Conservation (phyloP, 129 eudicot species). For the Escallonia herrerae region DNA sequence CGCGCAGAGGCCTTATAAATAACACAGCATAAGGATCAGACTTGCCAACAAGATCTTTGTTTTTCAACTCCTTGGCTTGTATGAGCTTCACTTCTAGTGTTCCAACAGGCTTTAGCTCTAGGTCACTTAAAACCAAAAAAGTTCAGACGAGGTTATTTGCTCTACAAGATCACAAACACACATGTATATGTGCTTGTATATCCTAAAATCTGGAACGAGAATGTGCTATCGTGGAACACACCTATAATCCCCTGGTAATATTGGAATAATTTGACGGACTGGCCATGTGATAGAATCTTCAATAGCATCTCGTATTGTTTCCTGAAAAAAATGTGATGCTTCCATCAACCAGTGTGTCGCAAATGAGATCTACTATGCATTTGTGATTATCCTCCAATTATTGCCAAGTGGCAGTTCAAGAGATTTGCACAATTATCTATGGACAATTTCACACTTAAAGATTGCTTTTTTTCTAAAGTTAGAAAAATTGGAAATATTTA, state of each 20-base stretch:
- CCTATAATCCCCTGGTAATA: slow-evolving; percentile 96
- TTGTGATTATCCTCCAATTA: too few relatives aligned
- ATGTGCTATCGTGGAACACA: slow-evolving; percentile 2
- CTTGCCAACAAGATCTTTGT: slow-evolving; percentile 82
- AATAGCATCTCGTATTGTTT: slow-evolving; percentile 77
- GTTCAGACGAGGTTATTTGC: not conserved
- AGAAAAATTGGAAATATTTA: too few relatives aligned
- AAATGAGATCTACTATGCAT: too few relatives aligned
- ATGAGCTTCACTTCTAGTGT: slow-evolving; percentile 75
- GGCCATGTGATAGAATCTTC: slow-evolving; percentile 99
- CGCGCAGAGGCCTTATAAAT: slow-evolving; percentile 71
- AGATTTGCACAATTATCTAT: too few relatives aligned
- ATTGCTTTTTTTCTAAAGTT: too few relatives aligned
- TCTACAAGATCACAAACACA: not conserved
- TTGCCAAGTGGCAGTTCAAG: too few relatives aligned
- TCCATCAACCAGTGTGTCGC: not conserved
- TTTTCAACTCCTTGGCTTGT: slow-evolving; percentile 82
- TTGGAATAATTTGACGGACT: slow-evolving; percentile 73
- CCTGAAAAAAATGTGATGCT: slow-evolving; percentile 29
- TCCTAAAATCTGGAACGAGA: not conserved
- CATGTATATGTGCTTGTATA: not conserved
- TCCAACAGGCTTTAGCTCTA: slow-evolving; percentile 82
- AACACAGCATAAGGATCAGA: slow-evolving; percentile 83
- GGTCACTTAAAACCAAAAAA: slow-evolving; percentile 37
- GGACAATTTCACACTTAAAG: too few relatives aligned